These are phyloP conservation scores for Yueomyces sp. DNA, from an alignment of 805 yeast species.

Conservation along the genomic window DNA sequence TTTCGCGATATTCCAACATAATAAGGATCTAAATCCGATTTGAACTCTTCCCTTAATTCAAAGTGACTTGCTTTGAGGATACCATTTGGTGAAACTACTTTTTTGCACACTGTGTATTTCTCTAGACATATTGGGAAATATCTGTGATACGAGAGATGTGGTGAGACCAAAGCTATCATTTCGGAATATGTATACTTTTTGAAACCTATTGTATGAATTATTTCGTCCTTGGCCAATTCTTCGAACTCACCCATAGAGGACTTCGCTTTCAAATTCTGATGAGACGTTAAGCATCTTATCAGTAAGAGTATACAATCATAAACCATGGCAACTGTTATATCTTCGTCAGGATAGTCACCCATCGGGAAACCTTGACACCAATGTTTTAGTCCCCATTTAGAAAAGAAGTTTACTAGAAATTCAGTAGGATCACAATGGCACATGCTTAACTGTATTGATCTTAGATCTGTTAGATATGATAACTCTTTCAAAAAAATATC, in stretches of 20 bases:
- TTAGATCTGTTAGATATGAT: slow-evolving; percentile 71
- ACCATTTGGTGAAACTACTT: slow-evolving; percentile 32
- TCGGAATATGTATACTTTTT: slow-evolving; percentile 61
- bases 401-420: slow-evolving; percentile 42
- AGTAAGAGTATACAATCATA: slow-evolving; percentile 68
- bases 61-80: slow-evolving; percentile 41
- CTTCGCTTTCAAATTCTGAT: slow-evolving; percentile 39
- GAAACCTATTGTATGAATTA: slow-evolving; percentile 75
- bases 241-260: slow-evolving; percentile 36
- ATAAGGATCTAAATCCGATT: slow-evolving; percentile 59
- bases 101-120: slow-evolving; percentile 44
- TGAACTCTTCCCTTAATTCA: slow-evolving; percentile 44
- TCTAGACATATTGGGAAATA: slow-evolving; percentile 51
- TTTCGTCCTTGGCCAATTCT: slow-evolving; percentile 46
- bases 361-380: slow-evolving; percentile 37
- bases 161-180: slow-evolving; percentile 57
- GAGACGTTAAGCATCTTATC: slow-evolving; percentile 56
- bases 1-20: slow-evolving; percentile 68
- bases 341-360: slow-evolving; percentile 31
- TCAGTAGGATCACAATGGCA: slow-evolving; percentile 43
- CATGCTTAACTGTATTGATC: slow-evolving; percentile 48
- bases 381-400: slow-evolving; percentile 53
- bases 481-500: slow-evolving; percentile 45
- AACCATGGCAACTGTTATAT: slow-evolving; percentile 40
- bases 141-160: slow-evolving; percentile 58